These are phyloP conservation scores for Thinopyrum elongatum DNA, from an alignment of 176 grass and related monocot genomes.

Conservation along the genomic window DNA sequence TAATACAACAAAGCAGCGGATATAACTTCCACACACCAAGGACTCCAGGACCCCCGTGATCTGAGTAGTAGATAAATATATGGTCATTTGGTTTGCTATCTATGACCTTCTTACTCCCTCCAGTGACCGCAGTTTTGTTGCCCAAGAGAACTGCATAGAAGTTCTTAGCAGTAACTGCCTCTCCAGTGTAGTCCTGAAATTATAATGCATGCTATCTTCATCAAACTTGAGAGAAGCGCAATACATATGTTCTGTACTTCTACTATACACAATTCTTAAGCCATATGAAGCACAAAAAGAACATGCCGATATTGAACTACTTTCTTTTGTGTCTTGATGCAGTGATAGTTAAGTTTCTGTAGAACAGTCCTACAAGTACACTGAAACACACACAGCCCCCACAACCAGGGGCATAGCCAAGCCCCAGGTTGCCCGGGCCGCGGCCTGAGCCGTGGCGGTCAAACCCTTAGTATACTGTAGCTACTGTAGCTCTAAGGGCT, in stretches of 20 bases:
- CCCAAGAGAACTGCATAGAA: conserved; percentile 63
- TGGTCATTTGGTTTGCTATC: conserved; percentile 65
- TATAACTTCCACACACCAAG: conserved; percentile 46
- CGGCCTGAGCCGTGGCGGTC: too few relatives aligned
- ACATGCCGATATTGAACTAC: neutral
- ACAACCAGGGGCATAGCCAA: neutral
- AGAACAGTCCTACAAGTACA: neutral
- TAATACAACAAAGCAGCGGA: neutral
- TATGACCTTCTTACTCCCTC: conserved; percentile 76
- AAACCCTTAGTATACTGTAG: too few relatives aligned
- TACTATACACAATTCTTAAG: neutral
- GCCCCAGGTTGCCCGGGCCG: too few relatives aligned
- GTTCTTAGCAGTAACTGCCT: conserved; percentile 55
- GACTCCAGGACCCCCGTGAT: conserved; percentile 76
- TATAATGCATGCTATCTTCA: neutral
- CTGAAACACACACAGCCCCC: neutral
- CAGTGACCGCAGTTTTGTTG: conserved; percentile 59
- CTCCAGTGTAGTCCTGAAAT: conserved; percentile 64
- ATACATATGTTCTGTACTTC: conserved; percentile 15
- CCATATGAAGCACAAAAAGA: neutral
- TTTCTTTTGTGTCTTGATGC: neutral
- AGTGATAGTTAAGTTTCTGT: neutral
- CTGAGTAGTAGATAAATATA: conserved; percentile 82
- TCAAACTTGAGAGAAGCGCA: neutral
- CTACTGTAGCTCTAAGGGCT: too few relatives aligned